Base-by-base conservation (phyloP, 495 filamentous ascomycete genomes). In the Hyaloscypha bicolor region DNA sequence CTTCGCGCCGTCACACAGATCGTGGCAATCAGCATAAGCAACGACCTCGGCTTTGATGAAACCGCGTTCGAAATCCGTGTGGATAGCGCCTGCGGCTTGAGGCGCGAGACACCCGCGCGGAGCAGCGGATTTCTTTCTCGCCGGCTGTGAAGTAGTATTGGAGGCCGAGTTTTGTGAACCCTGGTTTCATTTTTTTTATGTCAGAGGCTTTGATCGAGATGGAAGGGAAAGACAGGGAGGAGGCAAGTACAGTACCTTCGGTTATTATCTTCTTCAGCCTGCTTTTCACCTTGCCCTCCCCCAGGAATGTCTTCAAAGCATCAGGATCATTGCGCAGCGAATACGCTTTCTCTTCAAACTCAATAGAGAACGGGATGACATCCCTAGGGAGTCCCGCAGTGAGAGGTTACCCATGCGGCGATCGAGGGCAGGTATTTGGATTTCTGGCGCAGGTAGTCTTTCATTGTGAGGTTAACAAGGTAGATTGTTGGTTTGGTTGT, bases 71-170 rank as follows among this genome's bases (percentile, higher is more conserved):
- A 74, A 76, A 64, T 76, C 70, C 9, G 72, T 72, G 61, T 74
- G 74, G 62, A 75, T 75, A 0, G 64, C 73, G 9, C 72, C 73
- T 11, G 72, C 68, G 48, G 70, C 70, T 66, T 72, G 70, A 2
- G 69, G 70, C 1, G 70, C 70, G 0, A 69, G 48, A 69, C 62
- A 66, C 2, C 72, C 72, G 12, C 32, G 55, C 16, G 66, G 69
- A 35, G 65, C 73, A 75, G 35, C 73, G 63, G 60, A 78, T 73
- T 65, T 78, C 76, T 59, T 78, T 76, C 69, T 75, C 73, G 32
- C 75, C 76, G 5, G 73, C 74, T n/a, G 53, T 78, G 65, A 78
- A 78, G 67, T 75, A 76, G 60, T 76, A 76, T 35, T 74, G 71
- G 37, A 78, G 57, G 1, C 74, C 73, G 3, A 76, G 66, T 56